phyloP scores from a whole-genome alignment of 108 stramenopile species.

The Nitzschia sp. region DNA sequence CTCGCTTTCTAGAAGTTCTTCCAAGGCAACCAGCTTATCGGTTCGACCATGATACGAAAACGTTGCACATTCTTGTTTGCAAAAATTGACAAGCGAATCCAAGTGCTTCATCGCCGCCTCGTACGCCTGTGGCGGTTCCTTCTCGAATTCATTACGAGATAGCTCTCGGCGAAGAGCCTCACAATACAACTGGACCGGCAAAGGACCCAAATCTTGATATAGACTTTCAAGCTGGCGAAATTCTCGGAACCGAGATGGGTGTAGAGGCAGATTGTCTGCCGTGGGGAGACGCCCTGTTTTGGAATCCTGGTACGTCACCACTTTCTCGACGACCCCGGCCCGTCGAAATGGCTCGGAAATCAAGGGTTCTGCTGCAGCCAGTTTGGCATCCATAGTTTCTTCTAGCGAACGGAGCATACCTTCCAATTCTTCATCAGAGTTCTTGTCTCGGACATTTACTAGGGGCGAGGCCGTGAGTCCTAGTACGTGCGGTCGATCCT shows the following conservation, averaged over 20 bases:
- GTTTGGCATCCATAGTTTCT: constrained; percentile 45
- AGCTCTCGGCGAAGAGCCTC: constrained; percentile 37
- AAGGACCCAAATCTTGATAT: constrained; percentile 56
- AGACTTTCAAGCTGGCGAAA: constrained; percentile 48
- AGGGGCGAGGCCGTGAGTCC: constrained; percentile 72
- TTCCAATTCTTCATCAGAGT: constrained; percentile 45
- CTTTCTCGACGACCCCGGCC: neutral
- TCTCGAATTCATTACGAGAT: constrained; percentile 49
- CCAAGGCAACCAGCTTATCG: constrained; percentile 50
- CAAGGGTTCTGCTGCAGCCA: constrained; percentile 25
- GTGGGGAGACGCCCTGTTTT: constrained; percentile 31
- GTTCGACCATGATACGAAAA: constrained; percentile 36
- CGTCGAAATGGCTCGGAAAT: neutral
- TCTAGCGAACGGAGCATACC: constrained; percentile 48
- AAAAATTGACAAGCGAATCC: constrained; percentile 21
- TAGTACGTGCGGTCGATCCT: constrained; percentile 49
- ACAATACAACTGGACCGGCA: constrained; percentile 34
- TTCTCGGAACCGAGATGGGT: constrained; percentile 46
- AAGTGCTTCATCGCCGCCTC: constrained; percentile 33
- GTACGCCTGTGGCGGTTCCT: constrained; percentile 47
- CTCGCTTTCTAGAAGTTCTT: constrained; percentile 37
- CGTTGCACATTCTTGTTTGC: constrained; percentile 20
- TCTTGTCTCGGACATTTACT: constrained; percentile 43
- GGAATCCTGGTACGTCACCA: constrained; percentile 5
- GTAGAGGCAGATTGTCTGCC: constrained; percentile 31